Evolutionary conservation across 371 early-diverging fungal species (phyloP), one percentile per base, ranked within the genome.

Genomic region (Actinomortierella ambigua): DNA sequence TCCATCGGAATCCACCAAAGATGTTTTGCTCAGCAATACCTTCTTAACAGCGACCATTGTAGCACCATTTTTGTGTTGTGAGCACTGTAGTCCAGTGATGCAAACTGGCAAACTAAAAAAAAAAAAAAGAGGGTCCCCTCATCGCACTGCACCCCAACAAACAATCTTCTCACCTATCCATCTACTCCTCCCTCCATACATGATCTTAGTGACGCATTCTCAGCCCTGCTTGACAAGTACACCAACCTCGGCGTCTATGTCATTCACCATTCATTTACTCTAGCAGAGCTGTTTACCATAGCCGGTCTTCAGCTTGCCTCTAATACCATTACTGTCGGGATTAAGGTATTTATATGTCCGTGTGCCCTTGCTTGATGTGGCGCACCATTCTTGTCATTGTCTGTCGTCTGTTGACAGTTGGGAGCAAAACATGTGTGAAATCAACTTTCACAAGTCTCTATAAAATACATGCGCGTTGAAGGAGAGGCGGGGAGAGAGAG

Each of bases 231-330:
- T 27, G 90, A 90, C 64, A 80, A 83, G 60, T 90, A 90, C 55
- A 90, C 93, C 18, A 82, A 79, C 6, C 65, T 88, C 11, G 88
- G 89, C 18, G 79, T 91, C n/a, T 86, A 87, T 57, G 61, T 90
- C 42, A 81, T 93, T 28, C 86, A 91, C 53, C 83, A 81, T 59
- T 79, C 88, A 17, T 93, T 93, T 59, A 88, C 90, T 6, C 76
- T 93, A 9, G 90, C 90, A 11, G 95, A 95, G 63, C 75, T 93
- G 20, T 87, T 95, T 66, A 82, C 93, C 23, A 71, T 91, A 60
- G 83, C 91, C 11, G 88, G 93, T 1, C 87, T 93, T 61, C 90
- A 94, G 50, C 76, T 95, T 39, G 85, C 91, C 17, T 83, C 90
- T 3, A 81, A 83, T 39, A 88, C 91, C 14, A 80, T 94, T 20